These are phyloP conservation scores for Waitea zeae DNA, from an alignment of 1,284 basidiomycete species.

Conservation along the genomic window DNA sequence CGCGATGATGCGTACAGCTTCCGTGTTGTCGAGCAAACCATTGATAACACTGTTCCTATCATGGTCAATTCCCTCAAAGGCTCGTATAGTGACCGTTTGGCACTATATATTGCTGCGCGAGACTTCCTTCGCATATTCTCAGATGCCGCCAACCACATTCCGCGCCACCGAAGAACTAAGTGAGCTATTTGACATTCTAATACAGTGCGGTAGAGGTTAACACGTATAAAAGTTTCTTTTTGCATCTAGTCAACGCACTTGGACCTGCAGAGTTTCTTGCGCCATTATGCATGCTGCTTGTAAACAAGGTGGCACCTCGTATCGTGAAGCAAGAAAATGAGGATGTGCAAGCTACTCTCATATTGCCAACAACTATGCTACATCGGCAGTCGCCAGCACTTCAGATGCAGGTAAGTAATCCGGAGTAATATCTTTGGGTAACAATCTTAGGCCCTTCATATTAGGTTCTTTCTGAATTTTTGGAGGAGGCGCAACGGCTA, in stretches of 20 bases:
- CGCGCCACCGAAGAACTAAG: conserved; percentile 74
- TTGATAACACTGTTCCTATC: conserved; percentile 87
- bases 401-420: conserved; percentile 35
- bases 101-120: conserved; percentile 47
- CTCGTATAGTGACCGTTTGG: conserved; percentile 30
- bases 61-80: conserved; percentile 65
- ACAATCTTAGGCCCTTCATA: too few species aligned
- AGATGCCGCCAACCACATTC: conserved; percentile 76
- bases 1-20: conserved; percentile 94
- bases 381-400: conserved; percentile 35
- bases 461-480: too few species aligned
- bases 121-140: conserved; percentile 80
- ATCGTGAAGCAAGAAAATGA: conserved; percentile 46
- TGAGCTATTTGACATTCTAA: conserved; percentile 15
- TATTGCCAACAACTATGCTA: conserved; percentile 48
- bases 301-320: conserved; percentile 64
- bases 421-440: too few species aligned
- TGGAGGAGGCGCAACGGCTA: too few species aligned
- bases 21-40: conserved; percentile 86
- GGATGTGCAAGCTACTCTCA: conserved; percentile 41
- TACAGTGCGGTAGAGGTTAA: not conserved
- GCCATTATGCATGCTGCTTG: conserved; percentile 72
- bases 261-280: conserved; percentile 73
- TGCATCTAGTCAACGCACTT: conserved; percentile 77
- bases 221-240: conserved; percentile 55